Evolutionary conservation across 805 yeast genomes (phyloP).

Genomic region (Millerozyma miso): DNA sequence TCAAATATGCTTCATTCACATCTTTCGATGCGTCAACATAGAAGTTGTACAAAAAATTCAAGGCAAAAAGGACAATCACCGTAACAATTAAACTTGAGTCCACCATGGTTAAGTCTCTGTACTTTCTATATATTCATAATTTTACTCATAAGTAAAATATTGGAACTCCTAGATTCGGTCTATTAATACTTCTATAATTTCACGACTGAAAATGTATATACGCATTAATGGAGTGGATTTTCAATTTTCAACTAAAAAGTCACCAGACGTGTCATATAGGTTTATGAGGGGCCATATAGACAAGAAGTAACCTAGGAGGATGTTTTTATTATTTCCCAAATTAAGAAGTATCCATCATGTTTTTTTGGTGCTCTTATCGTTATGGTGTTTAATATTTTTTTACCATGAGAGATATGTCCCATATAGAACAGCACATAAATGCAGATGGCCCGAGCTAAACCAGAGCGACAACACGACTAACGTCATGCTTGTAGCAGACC

Average conservation of each 20-base stretch:
- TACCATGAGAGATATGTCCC: conserved; percentile 34
- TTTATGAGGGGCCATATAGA: neutral
- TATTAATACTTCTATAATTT: too few relatives aligned
- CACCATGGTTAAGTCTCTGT: conserved; percentile 4
- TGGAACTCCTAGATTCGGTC: neutral
- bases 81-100: conserved; percentile 12
- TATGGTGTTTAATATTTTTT: conserved; percentile 29
- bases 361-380: conserved; percentile 15
- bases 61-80: conserved; percentile 15
- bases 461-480: conserved; percentile 14
- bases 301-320: conserved; percentile 1
- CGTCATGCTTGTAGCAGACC: conserved; percentile 39
- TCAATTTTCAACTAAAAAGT: neutral
- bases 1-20: conserved; percentile 52
- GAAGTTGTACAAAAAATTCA: conserved; percentile 16
- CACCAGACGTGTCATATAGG: neutral
- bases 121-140: neutral
- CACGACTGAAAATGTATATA: neutral
- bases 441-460: conserved; percentile 28
- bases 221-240: neutral
- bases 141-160: neutral
- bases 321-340: conserved; percentile 13
- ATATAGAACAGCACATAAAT: conserved; percentile 17
- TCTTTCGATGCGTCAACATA: conserved; percentile 43
- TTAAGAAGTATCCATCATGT: conserved; percentile 26